Evolutionary conservation across 768 basidiomycete species (phyloP).

Genomic region (Tylopilus vinaceipallidus): DNA sequence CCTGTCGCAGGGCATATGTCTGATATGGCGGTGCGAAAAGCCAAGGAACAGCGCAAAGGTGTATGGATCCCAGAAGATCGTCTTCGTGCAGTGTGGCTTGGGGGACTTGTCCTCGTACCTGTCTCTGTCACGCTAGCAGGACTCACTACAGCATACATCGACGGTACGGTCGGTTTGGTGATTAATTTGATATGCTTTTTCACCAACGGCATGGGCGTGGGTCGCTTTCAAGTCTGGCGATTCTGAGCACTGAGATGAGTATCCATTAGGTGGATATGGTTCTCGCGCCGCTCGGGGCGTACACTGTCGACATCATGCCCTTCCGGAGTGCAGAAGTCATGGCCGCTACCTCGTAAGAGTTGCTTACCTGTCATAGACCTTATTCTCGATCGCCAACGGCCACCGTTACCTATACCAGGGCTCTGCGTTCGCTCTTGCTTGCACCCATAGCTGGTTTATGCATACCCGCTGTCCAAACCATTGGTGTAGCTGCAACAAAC

Average conservation of each 20-base stretch:
- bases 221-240: no score
- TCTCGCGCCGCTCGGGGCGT: constrained; percentile 54
- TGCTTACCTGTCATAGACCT: background rate
- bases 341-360: constrained; percentile 55
- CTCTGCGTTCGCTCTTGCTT: constrained; percentile 22
- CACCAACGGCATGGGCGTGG: constrained; percentile 63
- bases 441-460: constrained; percentile 13
- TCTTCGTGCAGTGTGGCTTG: constrained; percentile 49
- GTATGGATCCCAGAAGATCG: constrained; percentile 70
- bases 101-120: constrained; percentile 50
- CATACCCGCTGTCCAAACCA: constrained; percentile 45
- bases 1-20: constrained; percentile 58
- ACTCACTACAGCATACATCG: constrained; percentile 49
- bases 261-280: constrained; percentile 59
- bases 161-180: constrained; percentile 47
- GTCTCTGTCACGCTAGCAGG: constrained; percentile 49
- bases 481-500: constrained; percentile 53
- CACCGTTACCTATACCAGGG: constrained; percentile 6
- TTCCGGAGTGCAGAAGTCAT: constrained; percentile 60
- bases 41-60: constrained; percentile 49
- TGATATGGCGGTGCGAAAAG: constrained; percentile 48
- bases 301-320: constrained; percentile 60
- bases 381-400: no score
- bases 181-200: constrained; percentile 57
- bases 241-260: no score